Percentiles rank a stretch among this genome's conserved stretches.
These are phyloP conservation scores for Parathielavia appendiculata DNA, from an alignment of 495 filamentous ascomycete genomes.

Conservation along the genomic window DNA sequence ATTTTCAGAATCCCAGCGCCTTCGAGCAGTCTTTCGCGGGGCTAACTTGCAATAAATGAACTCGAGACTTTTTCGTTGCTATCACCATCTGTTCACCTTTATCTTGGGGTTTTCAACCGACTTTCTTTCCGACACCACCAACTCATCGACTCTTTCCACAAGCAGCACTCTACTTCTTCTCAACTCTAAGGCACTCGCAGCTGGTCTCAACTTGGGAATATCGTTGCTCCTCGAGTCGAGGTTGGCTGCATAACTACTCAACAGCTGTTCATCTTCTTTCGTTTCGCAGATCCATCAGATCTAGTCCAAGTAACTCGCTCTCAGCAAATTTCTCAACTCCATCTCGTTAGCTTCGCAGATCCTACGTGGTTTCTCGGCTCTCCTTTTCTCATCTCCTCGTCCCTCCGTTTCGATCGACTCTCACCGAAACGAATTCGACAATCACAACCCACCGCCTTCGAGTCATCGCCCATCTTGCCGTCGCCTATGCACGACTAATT, in stretches of 20 bases:
- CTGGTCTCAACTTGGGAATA: background rate
- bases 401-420: background rate
- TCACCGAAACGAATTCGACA: background rate
- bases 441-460: background rate
- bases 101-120: conserved; percentile 1
- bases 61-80: background rate
- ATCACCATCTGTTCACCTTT: background rate
- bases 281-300: background rate
- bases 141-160: background rate
- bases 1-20: background rate
- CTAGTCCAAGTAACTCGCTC: conserved; percentile 2
- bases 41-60: background rate
- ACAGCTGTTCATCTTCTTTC: background rate
- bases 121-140: conserved; percentile 2
- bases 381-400: background rate
- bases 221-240: background rate
- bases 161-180: conserved; percentile 4
- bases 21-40: background rate
- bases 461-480: background rate
- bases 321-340: background rate
- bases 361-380: background rate
- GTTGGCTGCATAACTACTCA: conserved; percentile 1
- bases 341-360: background rate
- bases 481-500: background rate
- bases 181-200: background rate